A percentile compares a stretch with the other conserved stretches of the same genome.
Evolutionary conservation across 345 rosid genomes (phyloP).

Genomic region (Arabis alpina): DNA sequence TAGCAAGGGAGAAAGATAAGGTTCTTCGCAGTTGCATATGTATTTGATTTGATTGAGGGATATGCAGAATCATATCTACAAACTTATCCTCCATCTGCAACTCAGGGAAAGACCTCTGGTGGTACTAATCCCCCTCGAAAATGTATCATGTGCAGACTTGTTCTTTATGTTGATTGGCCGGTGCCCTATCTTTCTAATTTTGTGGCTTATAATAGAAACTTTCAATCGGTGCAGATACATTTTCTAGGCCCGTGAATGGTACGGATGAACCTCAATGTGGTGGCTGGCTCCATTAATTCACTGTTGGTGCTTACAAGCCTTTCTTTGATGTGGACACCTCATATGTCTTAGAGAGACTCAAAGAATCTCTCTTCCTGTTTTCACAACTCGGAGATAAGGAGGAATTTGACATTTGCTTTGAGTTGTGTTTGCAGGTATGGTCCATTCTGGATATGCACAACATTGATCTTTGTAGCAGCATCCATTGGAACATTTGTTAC

Average conservation of each 20-base stretch:
- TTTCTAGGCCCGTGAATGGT: constrained; percentile 57
- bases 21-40: background rate
- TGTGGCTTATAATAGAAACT: constrained; percentile 18
- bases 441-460: constrained; percentile 54
- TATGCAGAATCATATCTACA: background rate
- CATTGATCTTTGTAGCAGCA: constrained; percentile 82
- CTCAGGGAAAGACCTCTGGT: too few relatives aligned
- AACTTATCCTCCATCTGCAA: too few relatives aligned
- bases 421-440: constrained; percentile 65
- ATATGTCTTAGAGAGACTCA: constrained; percentile 87
- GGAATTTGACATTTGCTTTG: background rate
- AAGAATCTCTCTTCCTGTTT: constrained; percentile 84
- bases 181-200: background rate
- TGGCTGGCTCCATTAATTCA: constrained; percentile 76
- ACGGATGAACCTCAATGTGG: constrained; percentile 65
- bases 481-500: constrained; percentile 95
- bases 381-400: background rate
- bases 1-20: background rate
- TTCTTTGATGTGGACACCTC: constrained; percentile 84
- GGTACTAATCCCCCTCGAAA: too few relatives aligned
- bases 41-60: constrained; percentile 14
- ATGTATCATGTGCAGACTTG: too few relatives aligned
- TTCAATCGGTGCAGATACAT: constrained; percentile 62
- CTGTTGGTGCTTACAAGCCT: constrained; percentile 67
- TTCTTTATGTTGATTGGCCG: too few relatives aligned